Evolutionary conservation across 1,139 yeast species (phyloP), one percentile per base, ranked within the genome.

Genomic region (Candida neerlandica): DNA sequence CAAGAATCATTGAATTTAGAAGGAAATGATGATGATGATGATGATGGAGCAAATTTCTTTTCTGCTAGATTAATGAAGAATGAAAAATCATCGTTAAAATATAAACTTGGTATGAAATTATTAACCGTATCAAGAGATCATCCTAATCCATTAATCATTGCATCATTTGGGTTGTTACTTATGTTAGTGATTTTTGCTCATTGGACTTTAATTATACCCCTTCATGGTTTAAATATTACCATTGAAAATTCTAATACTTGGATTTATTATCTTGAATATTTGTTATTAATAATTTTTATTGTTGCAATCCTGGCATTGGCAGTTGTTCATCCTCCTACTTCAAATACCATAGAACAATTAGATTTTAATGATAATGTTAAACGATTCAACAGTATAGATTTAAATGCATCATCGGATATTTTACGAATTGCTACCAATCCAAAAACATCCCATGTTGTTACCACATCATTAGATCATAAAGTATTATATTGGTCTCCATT

Each of bases 401-500:
- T 89, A 43, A 73, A 75, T 18, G 84, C 82, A 1, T 91, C 72
- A 26, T 68, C 87, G 46, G 96, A 89, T 63, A 77, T 88, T 6
- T 73, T 86, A 35, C 77, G 77, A 53, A 70, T 88, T 12, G 70
- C 73, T 14, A 78, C 89, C 1, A 82, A 85, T 32, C 69, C 71
- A 43, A 72, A 76, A 45, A 77, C 78, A 58, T 86, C 85, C 11
- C 85, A 77, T 60, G 70, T 89, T 37, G 84, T 86, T 0, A 79
- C 92, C 0, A 77, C 86, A 29, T 92, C 92, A 3, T 68, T 89
- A 57, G 96, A 89, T 59, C 91, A 86, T 58, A 81, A 77, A 51
- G 74, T 89, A 1, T 66, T 82, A 35, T 80, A 88, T 10, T 89
- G 96, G 96, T 83, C 89, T 1, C 95, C 94, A 1, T 66, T 84